A percentile compares a stretch with the other conserved stretches of the same genome.
phyloP scores from a whole-genome alignment of 768 basidiomycete genomes.

The Pulveroboletus ravenelii region DNA sequence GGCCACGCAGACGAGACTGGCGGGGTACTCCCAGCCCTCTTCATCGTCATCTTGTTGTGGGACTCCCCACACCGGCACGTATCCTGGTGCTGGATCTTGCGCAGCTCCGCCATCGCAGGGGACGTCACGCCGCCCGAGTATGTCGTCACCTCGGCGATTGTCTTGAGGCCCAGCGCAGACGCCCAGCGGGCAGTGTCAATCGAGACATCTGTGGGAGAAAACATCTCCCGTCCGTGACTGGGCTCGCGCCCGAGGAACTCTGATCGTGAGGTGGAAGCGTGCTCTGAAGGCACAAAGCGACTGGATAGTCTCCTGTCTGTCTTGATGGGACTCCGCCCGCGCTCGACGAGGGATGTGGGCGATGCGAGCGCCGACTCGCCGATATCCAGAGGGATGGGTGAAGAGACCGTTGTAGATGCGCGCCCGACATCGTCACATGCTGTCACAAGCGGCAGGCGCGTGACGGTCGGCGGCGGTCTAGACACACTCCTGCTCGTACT shows the following conservation, averaged over 20 bases:
- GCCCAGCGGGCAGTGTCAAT: conserved; percentile 29
- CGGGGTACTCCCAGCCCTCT: conserved; percentile 30
- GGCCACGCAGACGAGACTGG: conserved; percentile 24
- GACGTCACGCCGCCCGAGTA: conserved; percentile 12
- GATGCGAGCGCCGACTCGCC: conserved; percentile 21
- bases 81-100: conserved; percentile 14
- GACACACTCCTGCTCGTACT: conserved; percentile 41
- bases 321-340: conserved; percentile 27
- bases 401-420: conserved; percentile 13
- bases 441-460: conserved; percentile 21
- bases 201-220: conserved; percentile 19
- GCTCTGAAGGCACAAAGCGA: conserved; percentile 22
- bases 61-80: background rate
- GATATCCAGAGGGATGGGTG: conserved; percentile 25
- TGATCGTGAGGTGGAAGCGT: conserved; percentile 23
- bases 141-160: conserved; percentile 22
- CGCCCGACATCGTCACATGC: conserved; percentile 25
- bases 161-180: conserved; percentile 16
- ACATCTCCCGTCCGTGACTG: conserved; percentile 17
- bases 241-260: conserved; percentile 18
- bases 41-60: background rate
- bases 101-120: conserved; percentile 19
- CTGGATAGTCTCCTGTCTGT: conserved; percentile 1
- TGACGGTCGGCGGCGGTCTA: conserved; percentile 31
- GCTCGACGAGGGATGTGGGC: conserved; percentile 22